A percentile compares a stretch with the other conserved stretches of the same genome.
Evolutionary conservation across 176 grass and related monocot genomes (phyloP).

Genomic region (Aechmea fasciata): DNA sequence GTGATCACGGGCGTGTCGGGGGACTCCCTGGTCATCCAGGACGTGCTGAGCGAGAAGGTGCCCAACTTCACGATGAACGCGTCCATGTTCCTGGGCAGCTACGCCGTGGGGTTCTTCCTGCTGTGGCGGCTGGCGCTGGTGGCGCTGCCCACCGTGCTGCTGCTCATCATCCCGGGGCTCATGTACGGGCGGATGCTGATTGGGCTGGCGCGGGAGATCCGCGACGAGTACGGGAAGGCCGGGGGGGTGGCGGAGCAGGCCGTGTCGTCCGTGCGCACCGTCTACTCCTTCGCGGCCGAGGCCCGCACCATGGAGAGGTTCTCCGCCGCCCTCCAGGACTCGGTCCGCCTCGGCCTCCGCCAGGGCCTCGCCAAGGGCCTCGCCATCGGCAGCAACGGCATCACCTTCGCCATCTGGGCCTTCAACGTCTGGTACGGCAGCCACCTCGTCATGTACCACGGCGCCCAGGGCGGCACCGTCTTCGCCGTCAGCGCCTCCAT

Average conservation of each 20-base stretch:
- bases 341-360: slow-evolving; percentile 33
- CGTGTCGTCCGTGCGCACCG: slow-evolving; percentile 42
- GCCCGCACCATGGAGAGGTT: slow-evolving; percentile 31
- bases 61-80: slow-evolving; percentile 15
- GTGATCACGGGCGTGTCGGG: slow-evolving; percentile 25
- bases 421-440: slow-evolving; percentile 39
- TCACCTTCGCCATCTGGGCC: slow-evolving; percentile 50
- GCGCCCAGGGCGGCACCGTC: slow-evolving; percentile 41
- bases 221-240: slow-evolving; percentile 32
- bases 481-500: slow-evolving; percentile 47
- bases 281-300: slow-evolving; percentile 38
- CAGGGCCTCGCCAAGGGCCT: slow-evolving; percentile 50
- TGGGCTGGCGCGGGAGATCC: slow-evolving; percentile 11
- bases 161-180: slow-evolving; percentile 37
- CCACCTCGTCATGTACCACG: slow-evolving; percentile 35
- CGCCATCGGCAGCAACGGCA: slow-evolving; percentile 38
- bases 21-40: slow-evolving; percentile 26
- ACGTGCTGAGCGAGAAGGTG: slow-evolving; percentile 27
- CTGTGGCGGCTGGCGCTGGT: slow-evolving; percentile 46
- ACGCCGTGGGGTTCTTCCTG: slow-evolving; percentile 25
- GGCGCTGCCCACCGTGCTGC: slow-evolving; percentile 34
- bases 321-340: slow-evolving; percentile 25
- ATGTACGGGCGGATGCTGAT: slow-evolving; percentile 37
- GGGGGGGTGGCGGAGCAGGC: slow-evolving; percentile 39
- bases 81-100: slow-evolving; percentile 12